phyloP scores from a whole-genome alignment of 2,329 filamentous ascomycete genomes.

The Orbilia ellipsospora region DNA sequence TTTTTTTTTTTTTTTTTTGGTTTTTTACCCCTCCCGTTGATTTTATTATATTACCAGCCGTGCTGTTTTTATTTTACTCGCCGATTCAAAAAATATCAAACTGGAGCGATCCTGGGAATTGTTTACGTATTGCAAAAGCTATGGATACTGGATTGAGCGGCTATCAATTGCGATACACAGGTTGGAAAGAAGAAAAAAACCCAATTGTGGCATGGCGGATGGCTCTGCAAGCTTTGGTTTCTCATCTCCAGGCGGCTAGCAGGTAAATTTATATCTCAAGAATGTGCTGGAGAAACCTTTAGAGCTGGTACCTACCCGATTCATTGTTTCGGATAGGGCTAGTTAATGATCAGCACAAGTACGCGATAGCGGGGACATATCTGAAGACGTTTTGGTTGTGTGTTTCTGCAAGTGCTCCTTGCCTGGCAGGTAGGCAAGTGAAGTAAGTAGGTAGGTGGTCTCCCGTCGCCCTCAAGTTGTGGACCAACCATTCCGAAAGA shows the following conservation, averaged over 20 bases:
- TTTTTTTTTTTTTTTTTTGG: constrained; percentile 2
- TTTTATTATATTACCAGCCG: no score
- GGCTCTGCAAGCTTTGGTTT: not conserved
- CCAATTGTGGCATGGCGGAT: not conserved
- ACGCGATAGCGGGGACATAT: constrained; percentile 46
- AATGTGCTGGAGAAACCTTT: constrained; percentile 3
- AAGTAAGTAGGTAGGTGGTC: no score
- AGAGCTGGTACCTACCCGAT: constrained; percentile 2
- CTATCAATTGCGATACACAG: not conserved
- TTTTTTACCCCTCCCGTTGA: not conserved
- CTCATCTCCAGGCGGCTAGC: constrained; percentile 5
- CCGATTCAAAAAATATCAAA: not conserved
- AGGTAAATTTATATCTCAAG: constrained; percentile 12
- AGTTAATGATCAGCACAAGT: constrained; percentile 24
- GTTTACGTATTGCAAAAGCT: not conserved
- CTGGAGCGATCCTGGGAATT: not conserved
- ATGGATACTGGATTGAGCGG: not conserved
- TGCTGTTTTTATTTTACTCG: not conserved
- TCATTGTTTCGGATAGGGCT: constrained; percentile 16
- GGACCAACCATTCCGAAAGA: constrained; percentile 28
- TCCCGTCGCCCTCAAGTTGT: no score
- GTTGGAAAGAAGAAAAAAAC: not conserved
- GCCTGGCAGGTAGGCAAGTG: constrained; percentile 34
- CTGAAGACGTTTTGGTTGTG: constrained; percentile 15
- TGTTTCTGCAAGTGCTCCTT: constrained; percentile 26